Conservation (phyloP, 1,139 yeast species). For the Lodderomyces orthopsilosis region DNA sequence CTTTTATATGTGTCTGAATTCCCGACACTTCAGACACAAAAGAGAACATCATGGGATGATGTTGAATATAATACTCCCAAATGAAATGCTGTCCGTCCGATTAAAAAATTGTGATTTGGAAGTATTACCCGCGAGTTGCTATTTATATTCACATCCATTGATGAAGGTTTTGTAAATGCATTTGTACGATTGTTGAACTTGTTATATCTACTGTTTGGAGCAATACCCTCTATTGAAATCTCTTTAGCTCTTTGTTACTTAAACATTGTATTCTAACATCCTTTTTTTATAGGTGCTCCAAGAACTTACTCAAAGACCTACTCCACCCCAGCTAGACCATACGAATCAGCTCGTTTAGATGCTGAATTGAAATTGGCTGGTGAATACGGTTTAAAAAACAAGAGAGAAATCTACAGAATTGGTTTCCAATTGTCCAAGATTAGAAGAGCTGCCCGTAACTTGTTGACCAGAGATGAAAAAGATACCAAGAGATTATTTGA, state of each 20-base stretch:
- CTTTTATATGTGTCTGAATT: conserved; percentile 51
- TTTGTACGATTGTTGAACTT: background rate
- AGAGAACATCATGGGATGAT: conserved; percentile 5
- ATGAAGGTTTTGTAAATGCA: conserved; percentile 5
- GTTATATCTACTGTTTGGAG: background rate
- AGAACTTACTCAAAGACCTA: conserved; percentile 99
- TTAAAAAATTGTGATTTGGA: background rate
- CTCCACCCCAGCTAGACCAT: conserved; percentile 99
- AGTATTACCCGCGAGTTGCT: background rate
- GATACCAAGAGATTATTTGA: conserved; percentile 99
- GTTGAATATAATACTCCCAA: background rate
- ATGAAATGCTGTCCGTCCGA: background rate
- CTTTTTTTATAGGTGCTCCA: conserved; percentile 84
- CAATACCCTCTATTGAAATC: conserved; percentile 1
- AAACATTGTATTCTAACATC: conserved; percentile 27
- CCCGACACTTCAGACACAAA: conserved; percentile 85
- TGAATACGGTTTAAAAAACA: conserved; percentile 99
- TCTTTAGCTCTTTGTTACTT: background rate
- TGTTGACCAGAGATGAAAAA: conserved; percentile 99
- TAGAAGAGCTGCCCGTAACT: conserved; percentile 99
- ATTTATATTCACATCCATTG: background rate
- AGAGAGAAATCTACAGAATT: conserved; percentile 99
- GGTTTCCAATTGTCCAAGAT: conserved; percentile 98
- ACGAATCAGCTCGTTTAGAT: conserved; percentile 98
- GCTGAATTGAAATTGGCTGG: conserved; percentile 99